phyloP scores from a whole-genome alignment of 192 early-diverging fungal genomes.

The Rhizophagus clarus region DNA sequence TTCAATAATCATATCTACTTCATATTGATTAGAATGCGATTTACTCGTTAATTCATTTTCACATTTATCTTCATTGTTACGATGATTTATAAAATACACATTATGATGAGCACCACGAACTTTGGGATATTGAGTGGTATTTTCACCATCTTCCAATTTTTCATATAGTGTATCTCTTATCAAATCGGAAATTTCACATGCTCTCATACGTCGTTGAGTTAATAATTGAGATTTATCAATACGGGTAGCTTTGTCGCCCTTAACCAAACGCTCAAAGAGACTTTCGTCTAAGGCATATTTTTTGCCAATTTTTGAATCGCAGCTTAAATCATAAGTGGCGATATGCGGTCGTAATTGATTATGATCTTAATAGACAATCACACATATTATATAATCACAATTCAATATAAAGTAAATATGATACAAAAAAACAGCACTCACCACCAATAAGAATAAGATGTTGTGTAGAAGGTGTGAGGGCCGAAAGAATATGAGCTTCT shows the following conservation, averaged over 20 bases:
- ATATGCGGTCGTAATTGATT: not conserved
- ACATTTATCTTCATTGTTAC: constrained; percentile 42
- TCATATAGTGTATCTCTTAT: constrained; percentile 52
- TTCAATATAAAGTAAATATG: not conserved
- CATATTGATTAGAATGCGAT: constrained; percentile 51
- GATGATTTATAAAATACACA: constrained; percentile 54
- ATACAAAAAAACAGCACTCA: not conserved
- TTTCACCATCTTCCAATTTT: constrained; percentile 42
- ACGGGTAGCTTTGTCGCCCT: constrained; percentile 1
- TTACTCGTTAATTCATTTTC: constrained; percentile 40
- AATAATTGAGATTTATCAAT: constrained; percentile 10
- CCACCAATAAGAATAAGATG: constrained; percentile 62
- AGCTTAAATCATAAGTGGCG: constrained; percentile 22
- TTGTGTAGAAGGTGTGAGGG: constrained; percentile 48
- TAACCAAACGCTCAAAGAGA: constrained; percentile 50
- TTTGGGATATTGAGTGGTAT: constrained; percentile 35
- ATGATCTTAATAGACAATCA: not conserved
- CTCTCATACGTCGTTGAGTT: constrained; percentile 55
- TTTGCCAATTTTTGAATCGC: constrained; percentile 41
- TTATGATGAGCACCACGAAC: constrained; percentile 49
- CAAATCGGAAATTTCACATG: constrained; percentile 45
- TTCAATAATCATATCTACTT: constrained; percentile 53
- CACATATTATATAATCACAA: not conserved
- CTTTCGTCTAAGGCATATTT: constrained; percentile 48
- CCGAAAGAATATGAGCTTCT: constrained; percentile 55